A percentile compares a stretch with the other conserved stretches of the same genome.
These are phyloP conservation scores for Jacaranda mimosifolia DNA, from an alignment of 257 asterid genomes.

Conservation along the genomic window DNA sequence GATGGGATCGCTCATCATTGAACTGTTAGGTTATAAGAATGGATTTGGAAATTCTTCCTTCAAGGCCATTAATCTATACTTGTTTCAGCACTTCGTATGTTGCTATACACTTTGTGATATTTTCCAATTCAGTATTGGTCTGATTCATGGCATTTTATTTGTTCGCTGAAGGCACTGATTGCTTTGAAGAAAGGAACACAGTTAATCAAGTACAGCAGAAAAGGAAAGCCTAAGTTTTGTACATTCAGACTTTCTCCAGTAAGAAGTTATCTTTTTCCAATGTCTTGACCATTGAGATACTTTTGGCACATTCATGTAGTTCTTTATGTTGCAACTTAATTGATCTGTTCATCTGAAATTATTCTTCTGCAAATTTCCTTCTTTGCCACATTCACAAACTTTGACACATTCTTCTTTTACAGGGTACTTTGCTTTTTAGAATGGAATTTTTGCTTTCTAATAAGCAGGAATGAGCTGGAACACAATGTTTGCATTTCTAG, in stretches of 20 bases:
- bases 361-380: background rate
- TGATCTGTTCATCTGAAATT: background rate
- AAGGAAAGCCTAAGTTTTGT: slow-evolving; percentile 96
- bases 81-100: slow-evolving; percentile 11
- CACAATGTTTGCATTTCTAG: background rate
- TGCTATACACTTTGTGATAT: background rate
- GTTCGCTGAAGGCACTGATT: slow-evolving; percentile 70
- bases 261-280: slow-evolving; percentile 45
- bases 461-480: background rate
- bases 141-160: slow-evolving; percentile 13
- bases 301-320: background rate
- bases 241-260: slow-evolving; percentile 93
- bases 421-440: background rate
- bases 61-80: background rate
- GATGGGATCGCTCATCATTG: too few relatives aligned
- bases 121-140: background rate
- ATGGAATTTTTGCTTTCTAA: background rate
- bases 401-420: too few relatives aligned
- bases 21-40: background rate
- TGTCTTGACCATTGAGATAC: slow-evolving; percentile 5
- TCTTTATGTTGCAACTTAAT: background rate
- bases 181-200: slow-evolving; percentile 97
- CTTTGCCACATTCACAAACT: background rate
- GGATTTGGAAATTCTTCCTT: background rate
- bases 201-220: slow-evolving; percentile 90